Evolutionary conservation across 306 rosid species (phyloP).

Genomic region (Hylodesmum podocarpum): DNA sequence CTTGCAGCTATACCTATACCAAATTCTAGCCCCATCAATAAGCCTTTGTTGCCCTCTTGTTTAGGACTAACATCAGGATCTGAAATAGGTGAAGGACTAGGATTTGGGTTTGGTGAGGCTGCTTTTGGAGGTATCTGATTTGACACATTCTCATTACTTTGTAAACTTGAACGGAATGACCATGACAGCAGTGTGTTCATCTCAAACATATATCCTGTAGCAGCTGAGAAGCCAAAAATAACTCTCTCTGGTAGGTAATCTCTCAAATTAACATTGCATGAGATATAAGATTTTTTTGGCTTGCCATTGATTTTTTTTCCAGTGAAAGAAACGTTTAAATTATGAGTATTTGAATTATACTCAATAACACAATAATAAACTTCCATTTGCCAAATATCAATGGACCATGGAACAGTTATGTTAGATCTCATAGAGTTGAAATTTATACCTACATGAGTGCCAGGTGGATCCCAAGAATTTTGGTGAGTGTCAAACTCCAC

Average conservation of each 20-base stretch:
- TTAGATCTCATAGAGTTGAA: not conserved
- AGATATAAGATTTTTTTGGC: not conserved
- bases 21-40: not conserved
- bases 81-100: not conserved
- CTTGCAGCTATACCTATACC: not conserved
- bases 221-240: constrained; percentile 10
- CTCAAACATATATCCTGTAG: constrained; percentile 1
- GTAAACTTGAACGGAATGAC: not conserved
- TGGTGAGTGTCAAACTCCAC: constrained; percentile 6
- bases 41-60: not conserved
- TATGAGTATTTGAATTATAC: not conserved
- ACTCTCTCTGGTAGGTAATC: not conserved
- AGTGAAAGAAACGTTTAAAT: not conserved
- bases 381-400: not conserved
- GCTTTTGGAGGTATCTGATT: not conserved
- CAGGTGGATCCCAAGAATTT: constrained; percentile 2
- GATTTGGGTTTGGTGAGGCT: not conserved
- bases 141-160: not conserved
- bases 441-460: constrained; percentile 9
- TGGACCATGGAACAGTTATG: not conserved
- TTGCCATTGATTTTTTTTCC: not conserved
- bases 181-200: not conserved
- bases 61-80: not conserved
- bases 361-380: not conserved
- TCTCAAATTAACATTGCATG: not conserved